Evolutionary conservation across 2,329 filamentous ascomycete genomes (phyloP).

Genomic region (Alternaria arborescens): DNA sequence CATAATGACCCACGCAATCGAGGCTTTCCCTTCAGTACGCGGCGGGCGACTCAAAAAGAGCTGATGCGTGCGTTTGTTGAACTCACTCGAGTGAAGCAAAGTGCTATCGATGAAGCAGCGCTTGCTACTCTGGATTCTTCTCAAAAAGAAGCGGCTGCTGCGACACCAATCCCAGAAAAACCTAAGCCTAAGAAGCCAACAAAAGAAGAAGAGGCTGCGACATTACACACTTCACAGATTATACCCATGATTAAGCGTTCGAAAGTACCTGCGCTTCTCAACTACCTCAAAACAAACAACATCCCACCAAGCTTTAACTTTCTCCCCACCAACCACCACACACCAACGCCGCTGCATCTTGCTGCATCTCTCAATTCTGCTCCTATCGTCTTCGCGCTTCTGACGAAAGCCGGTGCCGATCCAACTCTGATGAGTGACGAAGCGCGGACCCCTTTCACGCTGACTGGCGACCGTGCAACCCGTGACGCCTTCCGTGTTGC

Average conservation of each 20-base stretch:
- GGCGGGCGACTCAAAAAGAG: conserved; percentile 90
- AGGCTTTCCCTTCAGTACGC: conserved; percentile 91
- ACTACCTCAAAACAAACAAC: conserved; percentile 81
- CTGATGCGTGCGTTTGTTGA: conserved; percentile 95
- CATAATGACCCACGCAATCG: conserved; percentile 82
- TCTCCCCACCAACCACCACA: conserved; percentile 75
- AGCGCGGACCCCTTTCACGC: conserved; percentile 85
- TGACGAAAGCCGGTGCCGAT: conserved; percentile 77
- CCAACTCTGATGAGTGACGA: conserved; percentile 71
- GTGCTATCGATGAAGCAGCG: conserved; percentile 74
- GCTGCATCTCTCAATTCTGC: conserved; percentile 83
- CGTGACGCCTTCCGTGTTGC: conserved; percentile 92
- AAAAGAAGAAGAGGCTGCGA: conserved; percentile 83
- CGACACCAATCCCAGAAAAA: conserved; percentile 44
- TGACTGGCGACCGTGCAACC: conserved; percentile 84
- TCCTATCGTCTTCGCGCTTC: conserved; percentile 77
- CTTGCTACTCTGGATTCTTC: conserved; percentile 59
- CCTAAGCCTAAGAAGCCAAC: conserved; percentile 69
- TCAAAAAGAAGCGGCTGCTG: conserved; percentile 53
- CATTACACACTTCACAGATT: conserved; percentile 87
- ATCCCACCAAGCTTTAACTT: conserved; percentile 79
- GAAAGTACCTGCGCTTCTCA: conserved; percentile 85
- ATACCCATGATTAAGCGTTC: conserved; percentile 88
- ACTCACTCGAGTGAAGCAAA: conserved; percentile 87
- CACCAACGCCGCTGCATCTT: conserved; percentile 84